These are phyloP conservation scores for Penicillium paneum DNA, from an alignment of 2,329 filamentous ascomycete species.

Conservation along the genomic window DNA sequence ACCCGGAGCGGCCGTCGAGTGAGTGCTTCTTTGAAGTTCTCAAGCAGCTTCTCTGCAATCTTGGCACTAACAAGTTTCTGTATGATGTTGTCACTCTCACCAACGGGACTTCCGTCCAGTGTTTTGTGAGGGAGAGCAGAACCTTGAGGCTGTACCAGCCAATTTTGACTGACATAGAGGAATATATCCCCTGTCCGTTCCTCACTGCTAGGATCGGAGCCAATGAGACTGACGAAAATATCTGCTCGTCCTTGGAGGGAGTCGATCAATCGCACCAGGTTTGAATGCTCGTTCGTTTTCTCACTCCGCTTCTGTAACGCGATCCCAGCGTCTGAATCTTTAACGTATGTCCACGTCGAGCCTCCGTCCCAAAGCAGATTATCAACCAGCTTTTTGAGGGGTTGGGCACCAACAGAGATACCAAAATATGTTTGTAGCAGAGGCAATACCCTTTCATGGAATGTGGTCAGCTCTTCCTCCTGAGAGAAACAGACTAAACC, in stretches of 20 bases:
- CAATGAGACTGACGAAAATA: constrained; percentile 37
- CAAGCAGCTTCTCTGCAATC: constrained; percentile 41
- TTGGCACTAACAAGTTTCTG: constrained; percentile 42
- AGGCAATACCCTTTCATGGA: constrained; percentile 31
- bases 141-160: constrained; percentile 35
- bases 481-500: constrained; percentile 39
- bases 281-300: constrained; percentile 13
- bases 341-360: constrained; percentile 36
- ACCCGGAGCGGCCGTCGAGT: constrained; percentile 41
- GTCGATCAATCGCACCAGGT: constrained; percentile 36
- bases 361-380: constrained; percentile 43
- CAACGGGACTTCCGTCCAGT: constrained; percentile 17
- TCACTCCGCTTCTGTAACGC: constrained; percentile 27
- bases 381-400: constrained; percentile 40
- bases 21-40: constrained; percentile 43
- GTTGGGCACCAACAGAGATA: constrained; percentile 36
- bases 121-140: constrained; percentile 7
- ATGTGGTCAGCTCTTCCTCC: constrained; percentile 24
- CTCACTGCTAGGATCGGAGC: constrained; percentile 40
- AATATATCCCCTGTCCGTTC: constrained; percentile 43
- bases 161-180: constrained; percentile 41
- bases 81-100: constrained; percentile 29
- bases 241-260: constrained; percentile 37
- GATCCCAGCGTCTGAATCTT: constrained; percentile 23
- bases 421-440: constrained; percentile 43